These are phyloP conservation scores for Dictyostelium intermedium DNA, from an alignment of 78 protist genomes.

Conservation along the genomic window DNA sequence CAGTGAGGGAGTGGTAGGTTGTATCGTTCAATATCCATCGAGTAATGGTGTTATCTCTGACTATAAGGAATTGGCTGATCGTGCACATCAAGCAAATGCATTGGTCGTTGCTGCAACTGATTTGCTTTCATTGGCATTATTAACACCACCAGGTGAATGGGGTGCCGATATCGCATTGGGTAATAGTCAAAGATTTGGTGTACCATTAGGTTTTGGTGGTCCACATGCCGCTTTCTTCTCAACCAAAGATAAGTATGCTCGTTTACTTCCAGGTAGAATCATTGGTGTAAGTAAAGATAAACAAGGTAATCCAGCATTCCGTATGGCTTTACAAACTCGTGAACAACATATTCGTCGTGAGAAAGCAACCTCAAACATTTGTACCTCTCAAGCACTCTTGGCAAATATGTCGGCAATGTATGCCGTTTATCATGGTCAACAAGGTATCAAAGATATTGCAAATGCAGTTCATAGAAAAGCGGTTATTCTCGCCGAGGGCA, in stretches of 20 bases:
- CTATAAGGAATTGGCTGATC: constrained; percentile 52
- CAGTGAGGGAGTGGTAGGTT: constrained; percentile 79
- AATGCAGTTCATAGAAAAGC: constrained; percentile 85
- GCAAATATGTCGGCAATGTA: constrained; percentile 97
- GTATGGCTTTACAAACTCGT: constrained; percentile 98
- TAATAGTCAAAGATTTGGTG: constrained; percentile 97
- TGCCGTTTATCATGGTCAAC: constrained; percentile 98
- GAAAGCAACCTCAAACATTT: constrained; percentile 96
- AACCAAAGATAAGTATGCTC: constrained; percentile 81
- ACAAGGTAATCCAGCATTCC: constrained; percentile 90
- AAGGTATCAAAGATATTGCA: constrained; percentile 95
- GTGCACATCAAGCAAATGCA: constrained; percentile 58
- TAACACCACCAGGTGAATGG: constrained; percentile 86
- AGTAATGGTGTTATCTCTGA: constrained; percentile 88
- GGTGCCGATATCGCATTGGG: constrained; percentile 97
- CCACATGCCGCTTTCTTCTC: constrained; percentile 99
- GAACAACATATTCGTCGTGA: constrained; percentile 99
- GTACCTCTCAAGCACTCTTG: constrained; percentile 99
- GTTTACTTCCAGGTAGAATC: constrained; percentile 97
- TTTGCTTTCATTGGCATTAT: constrained; percentile 92
- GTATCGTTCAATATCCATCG: constrained; percentile 92
- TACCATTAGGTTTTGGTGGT: constrained; percentile 98
- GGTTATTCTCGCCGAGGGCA: constrained; percentile 70
- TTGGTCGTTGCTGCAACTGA: constrained; percentile 90
- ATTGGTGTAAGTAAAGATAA: constrained; percentile 94